phyloP scores from a whole-genome alignment of 23 red algal genomes.

The Cyanidiococcus yangmingshanensis region DNA sequence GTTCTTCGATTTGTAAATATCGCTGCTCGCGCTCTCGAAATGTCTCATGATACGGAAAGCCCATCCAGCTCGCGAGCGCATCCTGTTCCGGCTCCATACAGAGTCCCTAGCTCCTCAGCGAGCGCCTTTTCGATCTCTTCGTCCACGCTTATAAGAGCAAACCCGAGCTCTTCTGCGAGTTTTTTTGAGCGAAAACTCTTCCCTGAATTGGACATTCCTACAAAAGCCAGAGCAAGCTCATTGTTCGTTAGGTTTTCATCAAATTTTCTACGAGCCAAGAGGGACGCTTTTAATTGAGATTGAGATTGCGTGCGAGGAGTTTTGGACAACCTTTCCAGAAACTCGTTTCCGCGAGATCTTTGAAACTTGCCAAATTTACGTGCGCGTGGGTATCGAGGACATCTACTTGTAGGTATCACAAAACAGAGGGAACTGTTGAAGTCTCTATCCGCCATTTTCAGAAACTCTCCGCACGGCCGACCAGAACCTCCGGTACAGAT shows the following conservation, averaged over 20 bases:
- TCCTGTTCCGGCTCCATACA: conserved; percentile 64
- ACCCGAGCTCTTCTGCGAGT: conserved; percentile 27
- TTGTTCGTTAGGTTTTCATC: conserved; percentile 26
- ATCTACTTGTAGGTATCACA: no score
- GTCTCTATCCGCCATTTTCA: no score
- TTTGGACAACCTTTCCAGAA: no score
- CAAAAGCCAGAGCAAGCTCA: conserved; percentile 39
- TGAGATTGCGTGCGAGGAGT: no score
- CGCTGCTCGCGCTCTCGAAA: conserved; percentile 39
- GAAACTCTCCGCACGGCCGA: no score
- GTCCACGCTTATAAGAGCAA: conserved; percentile 62
- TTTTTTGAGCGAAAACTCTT: conserved; percentile 75
- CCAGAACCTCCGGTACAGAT: no score
- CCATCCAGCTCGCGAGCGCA: conserved; percentile 95
- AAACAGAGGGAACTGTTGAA: no score
- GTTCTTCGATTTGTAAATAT: conserved; percentile 74
- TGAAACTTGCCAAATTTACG: no score
- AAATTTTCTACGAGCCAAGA: conserved; percentile 20
- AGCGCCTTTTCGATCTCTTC: conserved; percentile 73
- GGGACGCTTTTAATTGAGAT: no score
- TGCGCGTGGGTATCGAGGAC: no score
- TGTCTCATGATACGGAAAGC: conserved; percentile 64
- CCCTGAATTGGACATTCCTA: conserved; percentile 99
- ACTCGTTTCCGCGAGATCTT: no score
- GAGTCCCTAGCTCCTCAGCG: conserved; percentile 22